Evolutionary conservation across 192 early-diverging fungal genomes (phyloP).

Genomic region (Bifiguratus adelaidae): DNA sequence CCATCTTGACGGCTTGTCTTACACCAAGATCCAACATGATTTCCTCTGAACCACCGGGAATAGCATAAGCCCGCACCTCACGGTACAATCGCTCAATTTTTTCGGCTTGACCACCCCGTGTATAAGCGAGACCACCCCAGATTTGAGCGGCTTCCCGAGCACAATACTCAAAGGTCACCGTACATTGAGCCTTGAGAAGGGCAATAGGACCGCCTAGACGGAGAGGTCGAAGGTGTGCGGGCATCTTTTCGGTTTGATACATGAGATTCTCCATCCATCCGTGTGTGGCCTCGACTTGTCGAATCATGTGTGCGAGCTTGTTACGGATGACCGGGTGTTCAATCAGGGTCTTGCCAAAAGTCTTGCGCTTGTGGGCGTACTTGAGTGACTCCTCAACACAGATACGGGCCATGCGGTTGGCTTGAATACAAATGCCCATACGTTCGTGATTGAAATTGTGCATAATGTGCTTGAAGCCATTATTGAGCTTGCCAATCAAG

Average conservation of each 20-base stretch:
- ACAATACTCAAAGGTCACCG: conserved; percentile 80
- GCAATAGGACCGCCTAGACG: conserved; percentile 79
- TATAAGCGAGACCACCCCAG: conserved; percentile 73
- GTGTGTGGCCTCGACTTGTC: conserved; percentile 76
- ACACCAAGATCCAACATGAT: conserved; percentile 67
- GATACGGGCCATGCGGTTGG: conserved; percentile 83
- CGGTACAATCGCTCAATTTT: conserved; percentile 76
- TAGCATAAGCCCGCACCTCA: conserved; percentile 78
- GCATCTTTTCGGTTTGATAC: conserved; percentile 59
- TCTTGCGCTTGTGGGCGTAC: conserved; percentile 87
- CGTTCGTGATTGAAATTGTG: conserved; percentile 92
- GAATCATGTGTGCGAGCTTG: conserved; percentile 91
- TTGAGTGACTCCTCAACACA: conserved; percentile 88
- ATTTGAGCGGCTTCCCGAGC: conserved; percentile 83
- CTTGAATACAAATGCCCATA: conserved; percentile 80
- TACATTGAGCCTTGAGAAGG: conserved; percentile 71
- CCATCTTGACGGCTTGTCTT: conserved; percentile 65
- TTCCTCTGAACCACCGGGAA: conserved; percentile 78
- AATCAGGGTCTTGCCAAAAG: conserved; percentile 86
- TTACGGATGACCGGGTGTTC: conserved; percentile 88
- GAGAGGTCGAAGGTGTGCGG: conserved; percentile 46
- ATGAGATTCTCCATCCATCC: conserved; percentile 70
- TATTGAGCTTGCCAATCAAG: conserved; percentile 55
- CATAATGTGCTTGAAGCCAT: conserved; percentile 98
- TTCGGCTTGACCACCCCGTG: conserved; percentile 56